Evolutionary conservation across 2,329 filamentous ascomycete genomes (phyloP), one percentile per base, ranked within the genome.

Genomic region (Pseudogymnoascus sp.): DNA sequence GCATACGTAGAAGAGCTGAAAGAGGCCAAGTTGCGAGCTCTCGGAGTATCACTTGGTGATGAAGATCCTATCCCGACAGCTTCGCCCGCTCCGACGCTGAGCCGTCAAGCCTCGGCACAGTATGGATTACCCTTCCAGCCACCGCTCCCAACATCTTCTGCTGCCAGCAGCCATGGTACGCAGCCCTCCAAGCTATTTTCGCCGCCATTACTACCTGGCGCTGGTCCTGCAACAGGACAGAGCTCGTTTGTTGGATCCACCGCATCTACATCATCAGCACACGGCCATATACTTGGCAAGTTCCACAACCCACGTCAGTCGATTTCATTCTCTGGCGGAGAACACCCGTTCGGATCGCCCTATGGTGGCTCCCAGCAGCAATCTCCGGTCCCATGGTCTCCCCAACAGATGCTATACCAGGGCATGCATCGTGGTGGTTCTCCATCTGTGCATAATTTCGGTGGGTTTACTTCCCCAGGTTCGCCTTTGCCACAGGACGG

Each of bases 21-120:
- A 68, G 95, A 99, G 77, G 91, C 93, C 65, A 99, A 97, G 77
- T 81, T 99, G 61, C 87, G 92, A 65, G 93, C 93, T 61, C 81
- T 99, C 63, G 95, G 95, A 67, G 95, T 97, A 11, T 92, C 86
- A 16, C 82, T 90, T 65, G 90, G 86, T 37, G 86, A 88, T 59
- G 88, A 91, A 5, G 90, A 95, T 61, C 77, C 83, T 65, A 76
- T 81, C 61, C 78, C 82, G 3, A 85, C 86, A 3, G 81, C 88
- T 67, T 93, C 91, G 13, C 87, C 87, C 8, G 84, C 79, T n/a
- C 79, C 79, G 3, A 79, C 81, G 61, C 78, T 87, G 67, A 88
- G 86, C 70, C 80, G 88, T 64, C 88, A 89, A 70, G 80, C 86
- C 21, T 92, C 91, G 7, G 86, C 84, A 50, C 87, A 90, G 68